phyloP scores from a whole-genome alignment of 2,329 filamentous ascomycete genomes.

The Fusarium duplospermum region DNA sequence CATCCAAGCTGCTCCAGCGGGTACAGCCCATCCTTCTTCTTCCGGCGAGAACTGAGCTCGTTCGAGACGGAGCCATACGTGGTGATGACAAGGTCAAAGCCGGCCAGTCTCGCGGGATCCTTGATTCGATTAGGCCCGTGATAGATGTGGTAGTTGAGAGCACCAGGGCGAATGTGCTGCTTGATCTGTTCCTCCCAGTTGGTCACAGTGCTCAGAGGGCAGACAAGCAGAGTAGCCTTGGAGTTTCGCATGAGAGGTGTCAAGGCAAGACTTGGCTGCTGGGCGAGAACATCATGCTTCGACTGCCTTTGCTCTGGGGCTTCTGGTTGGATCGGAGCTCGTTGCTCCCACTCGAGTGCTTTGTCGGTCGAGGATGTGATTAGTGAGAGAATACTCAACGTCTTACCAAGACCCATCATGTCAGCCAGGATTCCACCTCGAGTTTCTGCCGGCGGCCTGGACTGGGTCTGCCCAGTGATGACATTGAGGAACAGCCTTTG shows the following conservation, averaged over 20 bases:
- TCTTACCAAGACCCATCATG: conserved; percentile 92
- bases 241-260: conserved; percentile 73
- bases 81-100: conserved; percentile 88
- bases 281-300: conserved; percentile 45
- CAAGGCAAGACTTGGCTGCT: conserved; percentile 58
- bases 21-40: conserved; percentile 67
- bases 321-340: conserved; percentile 62
- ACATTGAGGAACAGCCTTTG: conserved; percentile 80
- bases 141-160: conserved; percentile 82
- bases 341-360: conserved; percentile 70
- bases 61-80: conserved; percentile 91
- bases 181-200: conserved; percentile 97
- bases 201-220: conserved; percentile 87
- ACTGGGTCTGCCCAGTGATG: conserved; percentile 78
- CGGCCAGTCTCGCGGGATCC: conserved; percentile 73
- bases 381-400: conserved; percentile 85
- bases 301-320: conserved; percentile 54
- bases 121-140: conserved; percentile 83
- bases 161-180: conserved; percentile 75
- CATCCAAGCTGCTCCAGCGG: conserved; percentile 85
- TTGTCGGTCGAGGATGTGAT: conserved; percentile 73
- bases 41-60: conserved; percentile 75
- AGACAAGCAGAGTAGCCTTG: conserved; percentile 86
- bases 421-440: conserved; percentile 82
- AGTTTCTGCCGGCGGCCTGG: conserved; percentile 71